phyloP scores from a whole-genome alignment of 2,329 filamentous ascomycete species.

The Diaporthe citriasiana region DNA sequence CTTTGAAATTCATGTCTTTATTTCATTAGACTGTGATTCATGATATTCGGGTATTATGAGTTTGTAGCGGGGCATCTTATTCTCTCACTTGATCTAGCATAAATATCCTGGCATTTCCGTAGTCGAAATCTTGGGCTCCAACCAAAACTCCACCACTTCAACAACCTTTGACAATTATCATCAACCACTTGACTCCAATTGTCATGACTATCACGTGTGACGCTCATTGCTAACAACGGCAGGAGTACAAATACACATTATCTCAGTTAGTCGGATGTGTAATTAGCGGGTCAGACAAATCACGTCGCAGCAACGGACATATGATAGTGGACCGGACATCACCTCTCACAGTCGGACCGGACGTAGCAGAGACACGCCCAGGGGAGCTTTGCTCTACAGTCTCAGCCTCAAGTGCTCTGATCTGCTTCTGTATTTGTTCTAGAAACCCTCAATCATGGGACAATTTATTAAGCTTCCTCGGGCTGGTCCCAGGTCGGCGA shows the following conservation, averaged over 20 bases:
- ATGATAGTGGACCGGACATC: not conserved
- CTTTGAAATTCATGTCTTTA: no score
- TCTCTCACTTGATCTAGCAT: not conserved
- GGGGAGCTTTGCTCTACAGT: not conserved
- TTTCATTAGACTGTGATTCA: not conserved
- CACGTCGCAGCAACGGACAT: not conserved
- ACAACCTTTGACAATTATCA: not conserved
- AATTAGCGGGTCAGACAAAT: not conserved
- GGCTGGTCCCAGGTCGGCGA: not conserved
- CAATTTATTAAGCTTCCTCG: not conserved
- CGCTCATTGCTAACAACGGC: no score
- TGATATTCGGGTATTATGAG: not conserved
- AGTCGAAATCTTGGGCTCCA: not conserved
- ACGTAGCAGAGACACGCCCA: not conserved
- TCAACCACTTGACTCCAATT: not conserved
- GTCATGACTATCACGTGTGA: no score
- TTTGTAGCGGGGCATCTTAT: not conserved
- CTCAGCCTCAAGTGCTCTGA: not conserved
- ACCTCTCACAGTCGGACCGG: not conserved
- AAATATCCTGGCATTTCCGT: not conserved
- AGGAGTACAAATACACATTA: no score
- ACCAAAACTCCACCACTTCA: no score
- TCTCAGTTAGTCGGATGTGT: not conserved
- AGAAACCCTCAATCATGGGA: not conserved
- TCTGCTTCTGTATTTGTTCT: not conserved